Evolutionary conservation across 352 stramenopile genomes (phyloP), one percentile per base, ranked within the genome.

Genomic region (Phytophthora syringae): DNA sequence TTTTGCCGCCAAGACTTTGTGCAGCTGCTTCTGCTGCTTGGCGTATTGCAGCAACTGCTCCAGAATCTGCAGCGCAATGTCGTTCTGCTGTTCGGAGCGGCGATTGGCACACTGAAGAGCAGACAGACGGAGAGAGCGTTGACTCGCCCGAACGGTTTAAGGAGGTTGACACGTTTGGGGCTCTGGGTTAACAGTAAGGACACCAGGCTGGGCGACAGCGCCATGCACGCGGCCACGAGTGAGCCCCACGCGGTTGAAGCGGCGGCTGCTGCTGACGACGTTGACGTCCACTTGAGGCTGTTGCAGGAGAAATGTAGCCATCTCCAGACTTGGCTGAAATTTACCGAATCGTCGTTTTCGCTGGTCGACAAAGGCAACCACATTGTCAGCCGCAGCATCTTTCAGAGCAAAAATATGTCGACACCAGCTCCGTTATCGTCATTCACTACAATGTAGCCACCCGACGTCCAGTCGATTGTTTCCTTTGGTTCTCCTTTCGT

Each of bases 141-240:
- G 12, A 87, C 70, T 27, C 71, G 52, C 15, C 78, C 80, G 34
- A 79, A 87, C 11, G 63, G 56, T 18, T 74, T 59, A 21, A 87
- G 37, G 7, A 84, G 21, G 16, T 82, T 62, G 13, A 80, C 73
- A 10, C 13, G 40, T 18, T 54, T 54, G 2, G 60, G 52, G 18
- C 44, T 47, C 34, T 52, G 28, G 7, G 22, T 13, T 4, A 92
- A 67, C 13, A 92, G 37, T 13, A 74, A n/a, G 0, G 73, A 55
- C 1, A 92, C 83, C 18, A 87, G 25, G 16, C 64, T 30, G 0
- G 53, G 43, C 21, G 80, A 45, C n/a, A 92, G 66, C 21, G 83
- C 70, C 77, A 90, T 86, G 40, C 74, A 82, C 13, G 83, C 80
- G 5, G 80, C 80, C 16, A 86, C 67, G 27, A 92, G 77, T 69